These are phyloP conservation scores for Mortierella sp. DNA, from an alignment of 371 early-diverging fungal species.

Conservation along the genomic window DNA sequence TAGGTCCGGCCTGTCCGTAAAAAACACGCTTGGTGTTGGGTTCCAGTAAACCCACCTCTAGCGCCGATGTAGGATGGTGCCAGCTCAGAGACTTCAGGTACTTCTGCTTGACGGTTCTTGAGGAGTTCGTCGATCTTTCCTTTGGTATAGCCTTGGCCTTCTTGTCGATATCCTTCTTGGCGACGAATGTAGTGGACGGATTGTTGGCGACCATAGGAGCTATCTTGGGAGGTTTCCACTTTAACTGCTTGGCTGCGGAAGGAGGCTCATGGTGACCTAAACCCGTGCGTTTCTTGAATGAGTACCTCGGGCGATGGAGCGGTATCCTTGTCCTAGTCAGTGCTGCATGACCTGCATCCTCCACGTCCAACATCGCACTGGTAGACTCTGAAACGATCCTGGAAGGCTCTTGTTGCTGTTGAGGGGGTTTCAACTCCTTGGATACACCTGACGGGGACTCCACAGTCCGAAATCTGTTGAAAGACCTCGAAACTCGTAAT, in stretches of 20 bases:
- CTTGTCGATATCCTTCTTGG: background rate
- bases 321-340: background rate
- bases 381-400: no score
- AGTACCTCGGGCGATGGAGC: background rate
- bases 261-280: background rate
- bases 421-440: no score
- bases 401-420: no score
- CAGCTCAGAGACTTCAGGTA: background rate
- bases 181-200: background rate
- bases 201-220: no score
- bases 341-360: background rate
- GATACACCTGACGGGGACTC: no score
- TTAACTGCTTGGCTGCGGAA: background rate
- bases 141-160: no score
- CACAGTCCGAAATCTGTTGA: no score
- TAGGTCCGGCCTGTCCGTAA: background rate
- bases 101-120: no score
- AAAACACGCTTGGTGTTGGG: background rate
- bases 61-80: background rate
- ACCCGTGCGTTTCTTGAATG: background rate
- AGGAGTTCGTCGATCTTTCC: no score
- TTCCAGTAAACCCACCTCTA: background rate
- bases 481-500: no score
- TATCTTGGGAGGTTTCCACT: no score
- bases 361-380: background rate